These are phyloP conservation scores for Alisma plantagoaquatica DNA, from an alignment of 106 monocot species.

Conservation along the genomic window DNA sequence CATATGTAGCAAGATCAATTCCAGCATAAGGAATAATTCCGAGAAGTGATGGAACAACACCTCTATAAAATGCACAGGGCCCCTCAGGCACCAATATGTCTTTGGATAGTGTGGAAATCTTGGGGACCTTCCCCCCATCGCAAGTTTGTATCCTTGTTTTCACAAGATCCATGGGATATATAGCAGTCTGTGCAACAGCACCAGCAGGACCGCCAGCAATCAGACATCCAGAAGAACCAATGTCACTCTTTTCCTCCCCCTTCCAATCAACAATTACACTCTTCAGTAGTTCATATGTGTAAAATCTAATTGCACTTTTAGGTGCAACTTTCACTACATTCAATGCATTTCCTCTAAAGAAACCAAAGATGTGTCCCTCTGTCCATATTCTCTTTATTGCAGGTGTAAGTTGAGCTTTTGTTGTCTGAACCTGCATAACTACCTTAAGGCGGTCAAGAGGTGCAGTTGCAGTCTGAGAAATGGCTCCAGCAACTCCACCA, in stretches of 20 bases:
- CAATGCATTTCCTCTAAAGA: conserved; percentile 85
- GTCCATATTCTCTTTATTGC: conserved; percentile 81
- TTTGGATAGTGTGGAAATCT: conserved; percentile 43
- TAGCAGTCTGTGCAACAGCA: conserved; percentile 80
- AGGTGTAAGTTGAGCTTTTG: conserved; percentile 17
- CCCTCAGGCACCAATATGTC: conserved; percentile 87
- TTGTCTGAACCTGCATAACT: conserved; percentile 78
- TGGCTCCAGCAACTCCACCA: conserved; percentile 83
- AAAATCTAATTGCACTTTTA: conserved; percentile 90
- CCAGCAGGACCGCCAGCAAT: conserved; percentile 87
- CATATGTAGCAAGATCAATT: conserved; percentile 92
- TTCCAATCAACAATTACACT: conserved; percentile 36
- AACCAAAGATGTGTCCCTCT: conserved; percentile 43
- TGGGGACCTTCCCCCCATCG: conserved; percentile 47
- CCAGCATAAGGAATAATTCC: conserved; percentile 96
- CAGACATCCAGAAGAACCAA: conserved; percentile 61
- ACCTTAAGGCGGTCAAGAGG: conserved; percentile 92
- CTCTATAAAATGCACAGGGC: conserved; percentile 84
- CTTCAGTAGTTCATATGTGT: conserved; percentile 78
- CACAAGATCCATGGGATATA: conserved; percentile 95
- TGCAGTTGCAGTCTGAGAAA: conserved; percentile 76
- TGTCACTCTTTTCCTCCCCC: conserved; percentile 62
- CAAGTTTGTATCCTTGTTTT: conserved; percentile 81
- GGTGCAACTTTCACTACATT: conserved; percentile 90
- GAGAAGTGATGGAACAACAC: conserved; percentile 65